phyloP scores from a whole-genome alignment of 257 asterid genomes.

The Misopates orontium region DNA sequence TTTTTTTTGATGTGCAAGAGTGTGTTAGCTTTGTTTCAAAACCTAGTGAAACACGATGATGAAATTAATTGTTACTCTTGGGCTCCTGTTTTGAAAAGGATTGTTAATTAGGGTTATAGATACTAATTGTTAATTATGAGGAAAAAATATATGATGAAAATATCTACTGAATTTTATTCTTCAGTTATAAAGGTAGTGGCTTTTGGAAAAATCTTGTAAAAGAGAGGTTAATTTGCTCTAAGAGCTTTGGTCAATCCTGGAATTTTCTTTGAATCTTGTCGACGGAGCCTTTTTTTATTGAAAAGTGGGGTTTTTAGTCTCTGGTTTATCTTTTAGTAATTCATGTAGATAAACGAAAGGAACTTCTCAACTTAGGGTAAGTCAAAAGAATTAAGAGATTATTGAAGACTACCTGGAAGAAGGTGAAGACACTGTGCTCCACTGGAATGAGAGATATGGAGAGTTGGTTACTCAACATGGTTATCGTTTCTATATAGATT shows the following conservation, averaged over 20 bases:
- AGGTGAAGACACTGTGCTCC: background rate
- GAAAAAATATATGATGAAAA: no score
- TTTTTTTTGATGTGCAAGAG: background rate
- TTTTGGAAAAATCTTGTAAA: no score
- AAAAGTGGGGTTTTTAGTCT: slow-evolving; percentile 15
- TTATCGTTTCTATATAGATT: no score
- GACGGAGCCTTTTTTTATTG: background rate
- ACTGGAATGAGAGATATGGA: background rate
- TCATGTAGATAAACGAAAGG: background rate
- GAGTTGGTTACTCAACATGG: background rate
- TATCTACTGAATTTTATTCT: no score
- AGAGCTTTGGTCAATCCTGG: no score
- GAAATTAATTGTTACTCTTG: background rate
- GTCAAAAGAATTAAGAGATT: background rate
- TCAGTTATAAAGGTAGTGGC: no score
- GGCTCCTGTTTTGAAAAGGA: background rate
- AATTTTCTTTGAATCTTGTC: no score
- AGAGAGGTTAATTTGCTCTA: no score
- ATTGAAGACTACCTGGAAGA: background rate
- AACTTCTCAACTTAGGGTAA: no score
- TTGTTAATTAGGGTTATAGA: background rate
- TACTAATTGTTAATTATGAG: no score
- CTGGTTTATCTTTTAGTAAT: background rate
- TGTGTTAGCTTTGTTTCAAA: background rate
- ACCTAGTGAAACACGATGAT: no score